Evolutionary conservation across 2,329 filamentous ascomycete species (phyloP), one percentile per base, ranked within the genome.

Genomic region (Pseudocercospora macadamiae): DNA sequence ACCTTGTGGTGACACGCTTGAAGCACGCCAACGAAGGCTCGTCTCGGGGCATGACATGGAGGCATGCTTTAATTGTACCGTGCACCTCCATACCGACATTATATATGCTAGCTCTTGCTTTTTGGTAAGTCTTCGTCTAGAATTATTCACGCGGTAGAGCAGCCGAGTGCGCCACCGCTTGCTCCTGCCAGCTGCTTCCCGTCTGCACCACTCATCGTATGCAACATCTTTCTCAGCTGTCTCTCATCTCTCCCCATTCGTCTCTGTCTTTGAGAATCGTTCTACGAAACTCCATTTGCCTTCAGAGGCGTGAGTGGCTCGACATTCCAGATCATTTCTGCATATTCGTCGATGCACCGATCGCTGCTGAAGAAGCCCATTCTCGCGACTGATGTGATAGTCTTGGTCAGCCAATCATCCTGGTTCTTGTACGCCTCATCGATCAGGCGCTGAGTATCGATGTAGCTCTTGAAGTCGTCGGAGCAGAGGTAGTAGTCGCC

Each of bases 281-380:
- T 48, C 25, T 30, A 48, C 12, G 49, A n/a, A 25, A n/a, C 30
- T 8, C 54, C 57, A 36, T 63, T 55, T 23, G 47, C 28, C 28
- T 60, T 54, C 10, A 45, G 49, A n/a, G 61, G 61, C 21, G 56
- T 44, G 55, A 95, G 75, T 25, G 93, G 93, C 80, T 97, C 93
- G 36, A 96, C 82, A 72, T 97, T 97, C 95, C 95, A 99, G 74
- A 99, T 97, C 64, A 83, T 87, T 75, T 99, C 93, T 0, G 95
- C 95, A 77, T 99, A 99, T 82, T 97, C 93, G 70, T 93, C 91
- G 75, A 97, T 97, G 78, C 93, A 96, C 36, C 93, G 85, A 75
- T 97, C 93, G 64, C 89, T 93, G 67, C 87, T 93, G 81, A 97
- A 97, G 85, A 97, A 97, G 34, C 93, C 69, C 95, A 99, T 99